These are phyloP conservation scores for Colletotrichum sojae DNA, from an alignment of 2,329 filamentous ascomycete genomes.

Conservation along the genomic window DNA sequence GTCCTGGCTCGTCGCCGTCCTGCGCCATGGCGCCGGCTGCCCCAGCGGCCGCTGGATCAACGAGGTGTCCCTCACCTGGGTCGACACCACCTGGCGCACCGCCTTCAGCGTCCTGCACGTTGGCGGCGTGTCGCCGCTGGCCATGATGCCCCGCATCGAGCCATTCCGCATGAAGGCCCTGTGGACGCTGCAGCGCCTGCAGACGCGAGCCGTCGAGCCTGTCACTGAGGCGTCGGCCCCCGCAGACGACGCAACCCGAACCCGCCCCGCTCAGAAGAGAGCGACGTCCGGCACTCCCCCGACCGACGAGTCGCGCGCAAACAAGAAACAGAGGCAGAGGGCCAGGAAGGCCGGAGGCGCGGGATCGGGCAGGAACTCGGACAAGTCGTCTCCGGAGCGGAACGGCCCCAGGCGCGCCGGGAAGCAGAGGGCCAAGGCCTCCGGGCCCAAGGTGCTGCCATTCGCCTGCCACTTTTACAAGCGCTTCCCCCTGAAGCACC, in stretches of 20 bases:
- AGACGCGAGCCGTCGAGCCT: neutral
- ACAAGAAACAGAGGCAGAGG: neutral
- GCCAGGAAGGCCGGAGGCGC: neutral
- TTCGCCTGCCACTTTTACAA: constrained; percentile 10
- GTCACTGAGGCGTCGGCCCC: neutral
- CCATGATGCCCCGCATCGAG: neutral
- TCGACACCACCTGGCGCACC: constrained; percentile 8
- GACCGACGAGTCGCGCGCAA: neutral
- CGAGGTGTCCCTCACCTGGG: neutral
- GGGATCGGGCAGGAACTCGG: neutral
- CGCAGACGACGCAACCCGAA: neutral
- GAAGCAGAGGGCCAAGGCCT: neutral
- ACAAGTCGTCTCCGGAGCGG: neutral
- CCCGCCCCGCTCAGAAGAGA: neutral
- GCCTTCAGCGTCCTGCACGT: constrained; percentile 6
- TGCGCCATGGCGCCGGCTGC: neutral
- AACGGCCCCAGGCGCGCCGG: neutral
- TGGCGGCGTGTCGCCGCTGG: constrained; percentile 1
- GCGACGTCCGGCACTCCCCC: neutral
- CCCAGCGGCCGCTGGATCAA: neutral
- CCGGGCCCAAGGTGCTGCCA: neutral
- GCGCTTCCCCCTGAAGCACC: neutral
- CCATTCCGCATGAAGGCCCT: neutral
- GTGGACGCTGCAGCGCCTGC: neutral
- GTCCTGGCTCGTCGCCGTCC: neutral